Evolutionary conservation across 2,329 filamentous ascomycete species (phyloP).

Genomic region (Laburnicola sp.): DNA sequence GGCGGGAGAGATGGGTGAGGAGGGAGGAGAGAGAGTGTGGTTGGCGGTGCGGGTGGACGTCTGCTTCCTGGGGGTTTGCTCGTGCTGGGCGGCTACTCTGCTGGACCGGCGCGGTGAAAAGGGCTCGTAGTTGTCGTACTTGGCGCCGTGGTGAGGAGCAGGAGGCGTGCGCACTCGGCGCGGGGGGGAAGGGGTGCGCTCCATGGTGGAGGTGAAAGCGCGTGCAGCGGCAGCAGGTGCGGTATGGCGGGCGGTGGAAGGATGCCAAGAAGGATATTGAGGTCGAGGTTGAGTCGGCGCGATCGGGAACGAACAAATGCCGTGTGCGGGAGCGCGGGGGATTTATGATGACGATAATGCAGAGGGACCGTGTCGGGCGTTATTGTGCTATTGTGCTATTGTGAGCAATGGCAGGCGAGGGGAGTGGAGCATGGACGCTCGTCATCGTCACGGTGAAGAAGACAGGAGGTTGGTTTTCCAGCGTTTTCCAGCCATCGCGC

Average conservation of each 20-base stretch:
- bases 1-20: conserved; percentile 45
- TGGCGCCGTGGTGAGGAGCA: conserved; percentile 65
- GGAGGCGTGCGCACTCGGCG: conserved; percentile 65
- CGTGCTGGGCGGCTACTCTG: conserved; percentile 62
- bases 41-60: conserved; percentile 48
- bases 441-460: conserved; percentile 4
- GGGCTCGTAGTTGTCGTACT: conserved; percentile 69
- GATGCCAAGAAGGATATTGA: conserved; percentile 13
- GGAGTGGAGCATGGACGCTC: background rate
- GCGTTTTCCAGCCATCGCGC: conserved; percentile 6
- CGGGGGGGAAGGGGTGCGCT: conserved; percentile 64
- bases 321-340: background rate
- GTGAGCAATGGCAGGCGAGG: background rate
- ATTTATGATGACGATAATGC: background rate
- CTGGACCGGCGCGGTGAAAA: conserved; percentile 67
- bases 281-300: background rate
- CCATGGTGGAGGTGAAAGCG: conserved; percentile 28
- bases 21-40: conserved; percentile 51
- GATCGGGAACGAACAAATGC: background rate
- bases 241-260: conserved; percentile 16
- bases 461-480: conserved; percentile 10
- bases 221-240: conserved; percentile 9
- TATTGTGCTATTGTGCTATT: background rate
- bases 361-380: conserved; percentile 5
- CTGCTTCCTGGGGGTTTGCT: conserved; percentile 27